Percentiles rank a stretch among this genome's conserved stretches.
These are phyloP conservation scores for Rosa lucieae DNA, from an alignment of 306 rosid species.

Conservation along the genomic window DNA sequence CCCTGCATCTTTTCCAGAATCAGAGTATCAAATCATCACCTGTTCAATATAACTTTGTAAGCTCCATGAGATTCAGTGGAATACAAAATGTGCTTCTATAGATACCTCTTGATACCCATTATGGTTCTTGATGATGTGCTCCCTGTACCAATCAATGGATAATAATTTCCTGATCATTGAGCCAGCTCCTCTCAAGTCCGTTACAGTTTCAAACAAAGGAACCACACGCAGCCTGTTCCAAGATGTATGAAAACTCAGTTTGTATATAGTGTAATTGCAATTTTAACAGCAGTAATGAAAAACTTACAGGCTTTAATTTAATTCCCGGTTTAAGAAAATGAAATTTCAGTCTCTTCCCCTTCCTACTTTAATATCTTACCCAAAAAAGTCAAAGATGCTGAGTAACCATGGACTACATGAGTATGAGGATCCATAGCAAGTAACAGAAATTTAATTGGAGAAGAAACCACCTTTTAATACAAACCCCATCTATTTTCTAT, in stretches of 20 bases:
- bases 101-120: constrained; percentile 88
- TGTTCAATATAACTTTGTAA: constrained; percentile 36
- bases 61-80: constrained; percentile 21
- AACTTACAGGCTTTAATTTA: not conserved
- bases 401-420: too few species aligned
- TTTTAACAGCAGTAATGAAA: not conserved
- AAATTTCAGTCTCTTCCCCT: too few species aligned
- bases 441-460: too few species aligned
- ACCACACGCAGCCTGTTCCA: constrained; percentile 80
- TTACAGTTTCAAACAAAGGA: constrained; percentile 94
- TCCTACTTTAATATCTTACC: too few species aligned
- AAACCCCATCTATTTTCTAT: too few species aligned
- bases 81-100: constrained; percentile 1
- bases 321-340: not conserved
- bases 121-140: constrained; percentile 75
- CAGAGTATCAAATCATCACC: constrained; percentile 98
- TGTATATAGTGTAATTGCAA: constrained; percentile 7
- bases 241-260: constrained; percentile 17
- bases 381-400: too few species aligned
- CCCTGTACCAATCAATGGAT: constrained; percentile 85
- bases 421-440: too few species aligned
- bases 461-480: too few species aligned
- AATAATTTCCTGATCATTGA: constrained; percentile 71
- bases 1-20: constrained; percentile 86
- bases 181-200: constrained; percentile 91